These are phyloP conservation scores for Backusella circina DNA, from an alignment of 192 early-diverging fungal genomes.

Conservation along the genomic window DNA sequence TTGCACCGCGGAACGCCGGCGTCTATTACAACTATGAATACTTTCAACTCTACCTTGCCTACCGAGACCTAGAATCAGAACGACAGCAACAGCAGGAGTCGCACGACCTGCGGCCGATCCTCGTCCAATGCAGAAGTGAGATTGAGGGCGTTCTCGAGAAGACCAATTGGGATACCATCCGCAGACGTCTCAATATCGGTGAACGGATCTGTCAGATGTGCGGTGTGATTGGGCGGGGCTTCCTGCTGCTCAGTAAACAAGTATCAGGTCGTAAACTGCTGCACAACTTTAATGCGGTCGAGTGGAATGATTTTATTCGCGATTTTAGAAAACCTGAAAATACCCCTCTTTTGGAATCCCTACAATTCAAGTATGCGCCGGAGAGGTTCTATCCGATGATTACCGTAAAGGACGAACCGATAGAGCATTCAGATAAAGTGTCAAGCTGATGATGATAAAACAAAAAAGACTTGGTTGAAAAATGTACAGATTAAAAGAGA, in stretches of 20 bases:
- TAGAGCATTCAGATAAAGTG: not conserved
- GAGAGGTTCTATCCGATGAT: slow-evolving; percentile 5
- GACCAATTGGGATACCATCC: slow-evolving; percentile 36
- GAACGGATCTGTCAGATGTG: slow-evolving; percentile 28
- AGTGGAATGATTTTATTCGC: slow-evolving; percentile 24
- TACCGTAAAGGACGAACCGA: not conserved
- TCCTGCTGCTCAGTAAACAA: slow-evolving; percentile 23
- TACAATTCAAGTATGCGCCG: slow-evolving; percentile 16
- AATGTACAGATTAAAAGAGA: not conserved
- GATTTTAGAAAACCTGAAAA: slow-evolving; percentile 24
- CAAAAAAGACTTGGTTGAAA: too few relatives aligned
- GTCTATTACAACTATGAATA: slow-evolving; percentile 35
- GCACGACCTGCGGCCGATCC: slow-evolving; percentile 13
- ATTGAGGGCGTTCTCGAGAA: slow-evolving; percentile 24
- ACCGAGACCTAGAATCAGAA: slow-evolving; percentile 26
- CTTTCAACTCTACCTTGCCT: slow-evolving; percentile 26
- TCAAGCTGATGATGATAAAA: not conserved
- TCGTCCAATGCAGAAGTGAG: slow-evolving; percentile 28
- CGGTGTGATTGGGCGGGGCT: slow-evolving; percentile 21
- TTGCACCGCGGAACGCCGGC: slow-evolving; percentile 32
- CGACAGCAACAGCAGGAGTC: slow-evolving; percentile 6
- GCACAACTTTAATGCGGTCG: slow-evolving; percentile 27
- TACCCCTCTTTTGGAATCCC: not conserved
- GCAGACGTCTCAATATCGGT: slow-evolving; percentile 31
- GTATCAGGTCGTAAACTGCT: slow-evolving; percentile 31